phyloP scores from a whole-genome alignment of 371 early-diverging fungal genomes.

The Mortierella sp. region DNA sequence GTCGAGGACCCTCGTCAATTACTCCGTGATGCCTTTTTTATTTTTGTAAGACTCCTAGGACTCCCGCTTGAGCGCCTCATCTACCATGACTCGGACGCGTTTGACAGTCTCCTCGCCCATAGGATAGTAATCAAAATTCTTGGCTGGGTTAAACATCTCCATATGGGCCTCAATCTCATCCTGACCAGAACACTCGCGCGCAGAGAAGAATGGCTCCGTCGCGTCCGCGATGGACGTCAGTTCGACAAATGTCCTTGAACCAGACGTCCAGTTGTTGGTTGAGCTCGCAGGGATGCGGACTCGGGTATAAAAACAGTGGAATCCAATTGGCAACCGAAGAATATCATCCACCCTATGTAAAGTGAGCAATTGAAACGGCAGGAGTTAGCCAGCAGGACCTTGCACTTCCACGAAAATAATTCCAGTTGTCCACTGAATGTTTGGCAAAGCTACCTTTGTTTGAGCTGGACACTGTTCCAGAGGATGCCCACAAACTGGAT shows the following conservation, averaged over 20 bases:
- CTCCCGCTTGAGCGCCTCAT: conserved; percentile 28
- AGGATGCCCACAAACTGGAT: conserved; percentile 66
- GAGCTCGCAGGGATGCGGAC: conserved; percentile 49
- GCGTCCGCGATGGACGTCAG: conserved; percentile 25
- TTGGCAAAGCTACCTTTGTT: conserved; percentile 27
- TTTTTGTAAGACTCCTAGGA: neutral
- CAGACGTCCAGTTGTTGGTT: conserved; percentile 38
- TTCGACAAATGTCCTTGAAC: conserved; percentile 64
- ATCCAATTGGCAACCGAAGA: conserved; percentile 60
- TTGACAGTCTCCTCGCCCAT: conserved; percentile 63
- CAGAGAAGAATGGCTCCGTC: conserved; percentile 26
- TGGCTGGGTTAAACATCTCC: conserved; percentile 67
- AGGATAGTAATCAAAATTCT: conserved; percentile 66
- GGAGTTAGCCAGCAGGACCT: neutral
- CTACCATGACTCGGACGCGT: conserved; percentile 64
- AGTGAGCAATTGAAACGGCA: neutral
- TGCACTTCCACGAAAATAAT: no score
- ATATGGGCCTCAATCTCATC: conserved; percentile 67
- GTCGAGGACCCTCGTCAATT: neutral
- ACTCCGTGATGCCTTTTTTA: neutral
- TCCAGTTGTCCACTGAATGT: neutral
- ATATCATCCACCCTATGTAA: conserved; percentile 58
- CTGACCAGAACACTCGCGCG: conserved; percentile 46
- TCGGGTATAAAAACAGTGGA: conserved; percentile 70
- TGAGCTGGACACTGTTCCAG: conserved; percentile 42